Base-by-base conservation (phyloP, 2,329 filamentous ascomycete species). In the Diaporthe ilicicola region DNA sequence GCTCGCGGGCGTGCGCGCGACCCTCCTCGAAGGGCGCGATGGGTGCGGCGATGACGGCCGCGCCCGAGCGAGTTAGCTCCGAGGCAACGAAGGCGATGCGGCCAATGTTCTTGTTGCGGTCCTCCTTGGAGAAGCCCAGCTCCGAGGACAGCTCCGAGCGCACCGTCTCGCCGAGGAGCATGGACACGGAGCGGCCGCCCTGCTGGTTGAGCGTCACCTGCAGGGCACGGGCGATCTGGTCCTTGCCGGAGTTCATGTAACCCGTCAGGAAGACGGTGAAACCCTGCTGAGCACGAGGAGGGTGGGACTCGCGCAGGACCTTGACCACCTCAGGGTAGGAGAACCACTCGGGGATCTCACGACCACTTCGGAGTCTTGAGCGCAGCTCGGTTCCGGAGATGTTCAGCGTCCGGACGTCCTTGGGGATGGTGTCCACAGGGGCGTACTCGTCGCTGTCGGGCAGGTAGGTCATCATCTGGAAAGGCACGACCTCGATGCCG, bases 381-480 rank as follows among this genome's bases (percentile, higher is more conserved):
- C 96, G 95, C 79, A 99, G 93, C 87, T 99, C 96, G 73, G 92
- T 94, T 73, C 92, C 92, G 46, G 92, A 94, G 82, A 95, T 95
- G 86, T 95, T 94, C 76, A 94, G 89, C 66, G 95, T 98, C 82
- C 94, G 93, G 79, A 92, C 88, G 75, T 94, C 94, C 79, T 91
- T 86, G 77, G 92, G 86, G 73, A 99, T 95, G 86, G 98, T 90
- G 84, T 99, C 94, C 82, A 94, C 90, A 70, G 96, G 96, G 78
- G 90, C 91, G 88, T 99, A 99, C 88, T 98, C 96, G 83, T 99
- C 96, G 80, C 90, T 92, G 84, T 98, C 96, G 76, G 96, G 96
- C 72, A 98, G 92, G 86, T 98, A 99, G 74, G 97, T 98, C 92
- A 99, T 97, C 90, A 97, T 94, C 87, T 98, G 95, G 92, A 99